These are phyloP conservation scores for Cucurbitaria berberidis DNA, from an alignment of 2,329 filamentous ascomycete genomes.

Conservation along the genomic window DNA sequence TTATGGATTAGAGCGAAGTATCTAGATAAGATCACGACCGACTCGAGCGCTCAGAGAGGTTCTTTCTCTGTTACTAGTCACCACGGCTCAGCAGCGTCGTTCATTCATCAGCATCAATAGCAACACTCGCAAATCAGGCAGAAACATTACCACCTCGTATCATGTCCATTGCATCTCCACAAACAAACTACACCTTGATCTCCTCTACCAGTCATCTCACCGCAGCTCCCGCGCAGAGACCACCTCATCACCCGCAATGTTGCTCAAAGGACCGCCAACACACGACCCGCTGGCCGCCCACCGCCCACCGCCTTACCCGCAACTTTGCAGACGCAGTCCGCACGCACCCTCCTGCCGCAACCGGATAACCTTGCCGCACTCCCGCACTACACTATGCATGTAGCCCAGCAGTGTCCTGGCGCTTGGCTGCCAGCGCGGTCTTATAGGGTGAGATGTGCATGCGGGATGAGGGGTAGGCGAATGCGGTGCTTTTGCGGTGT, in stretches of 20 bases:
- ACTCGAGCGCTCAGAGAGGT: neutral
- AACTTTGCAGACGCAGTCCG: too few species aligned
- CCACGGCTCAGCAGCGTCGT: too few species aligned
- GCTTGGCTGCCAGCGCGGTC: neutral
- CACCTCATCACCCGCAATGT: too few species aligned
- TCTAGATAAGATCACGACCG: neutral
- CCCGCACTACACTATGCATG: too few species aligned
- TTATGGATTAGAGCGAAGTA: neutral
- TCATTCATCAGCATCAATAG: too few species aligned
- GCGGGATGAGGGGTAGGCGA: neutral
- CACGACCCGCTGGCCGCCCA: too few species aligned
- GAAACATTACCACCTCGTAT: too few species aligned
- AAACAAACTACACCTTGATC: neutral
- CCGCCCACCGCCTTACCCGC: slow-evolving; percentile 11
- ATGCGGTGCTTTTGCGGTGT: neutral
- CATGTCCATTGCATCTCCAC: neutral
- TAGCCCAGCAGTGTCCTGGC: slow-evolving; percentile 6
- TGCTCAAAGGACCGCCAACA: slow-evolving; percentile 1
- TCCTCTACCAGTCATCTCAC: too few species aligned
- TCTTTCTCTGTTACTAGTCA: neutral
- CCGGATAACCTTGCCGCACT: too few species aligned
- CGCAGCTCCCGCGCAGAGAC: too few species aligned
- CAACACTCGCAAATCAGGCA: too few species aligned
- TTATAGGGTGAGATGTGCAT: neutral
- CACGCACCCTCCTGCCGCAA: too few species aligned